These are phyloP conservation scores for Diplocarpon rosae DNA, from an alignment of 2,329 filamentous ascomycete genomes.

Conservation along the genomic window DNA sequence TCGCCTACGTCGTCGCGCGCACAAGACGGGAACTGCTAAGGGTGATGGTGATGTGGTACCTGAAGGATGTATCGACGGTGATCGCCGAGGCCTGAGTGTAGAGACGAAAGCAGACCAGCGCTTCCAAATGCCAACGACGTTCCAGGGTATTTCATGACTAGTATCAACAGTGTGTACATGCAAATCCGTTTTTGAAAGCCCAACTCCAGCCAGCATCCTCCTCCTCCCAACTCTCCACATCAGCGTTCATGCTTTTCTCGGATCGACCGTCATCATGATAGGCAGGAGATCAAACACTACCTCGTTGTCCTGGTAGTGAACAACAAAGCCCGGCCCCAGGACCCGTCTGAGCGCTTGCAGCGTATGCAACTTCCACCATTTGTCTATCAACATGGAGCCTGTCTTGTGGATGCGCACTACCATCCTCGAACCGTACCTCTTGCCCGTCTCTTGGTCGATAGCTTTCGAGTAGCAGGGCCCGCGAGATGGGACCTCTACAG, in stretches of 20 bases:
- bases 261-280: conserved; percentile 4
- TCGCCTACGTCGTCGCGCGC: too few species aligned
- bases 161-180: background rate
- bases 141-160: too few species aligned
- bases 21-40: too few species aligned
- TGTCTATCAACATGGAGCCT: conserved; percentile 53
- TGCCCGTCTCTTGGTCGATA: conserved; percentile 47
- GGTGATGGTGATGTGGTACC: too few species aligned
- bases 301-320: conserved; percentile 51
- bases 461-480: conserved; percentile 58
- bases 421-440: conserved; percentile 50
- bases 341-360: conserved; percentile 49
- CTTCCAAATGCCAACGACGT: too few species aligned
- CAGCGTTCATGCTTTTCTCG: background rate
- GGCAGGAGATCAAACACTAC: conserved; percentile 50
- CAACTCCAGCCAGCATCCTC: background rate
- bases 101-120: too few species aligned
- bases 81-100: too few species aligned
- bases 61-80: too few species aligned
- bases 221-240: background rate
- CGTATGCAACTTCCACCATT: conserved; percentile 63
- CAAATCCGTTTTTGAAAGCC: background rate
- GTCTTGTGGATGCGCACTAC: conserved; percentile 47
- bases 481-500: conserved; percentile 53
- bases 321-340: conserved; percentile 49